Base-by-base conservation (phyloP, 129 eudicot genomes). In the Flaveria bidentis region DNA sequence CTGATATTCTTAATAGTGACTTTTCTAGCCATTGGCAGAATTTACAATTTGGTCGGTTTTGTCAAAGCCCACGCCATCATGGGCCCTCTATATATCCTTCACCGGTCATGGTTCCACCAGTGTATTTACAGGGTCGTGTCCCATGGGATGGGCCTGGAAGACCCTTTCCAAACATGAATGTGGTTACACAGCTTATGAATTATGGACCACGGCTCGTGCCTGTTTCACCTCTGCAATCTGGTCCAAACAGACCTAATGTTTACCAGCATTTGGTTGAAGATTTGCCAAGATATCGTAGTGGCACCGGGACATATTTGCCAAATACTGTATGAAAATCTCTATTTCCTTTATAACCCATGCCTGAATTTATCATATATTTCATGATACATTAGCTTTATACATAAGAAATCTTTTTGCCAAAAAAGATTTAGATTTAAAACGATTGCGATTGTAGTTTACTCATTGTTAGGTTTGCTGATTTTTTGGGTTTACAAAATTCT, bases 251-350 rank as follows among this genome's bases (percentile, higher is more conserved):
- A 82, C 96, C 89, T 53, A 84, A 79, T 62, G 86, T 86, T 52
- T 94, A 87, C 80, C 99, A 85, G 74, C 89, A 57, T 55, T 84
- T 84, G 76, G 92, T 64, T 55, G 99, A 94, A 83, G 99, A 91
- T 55, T 36, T 86, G 75, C 99, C 96, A 4, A 89, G 93, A 87
- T 83, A 88, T 62, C 97, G 97, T 10, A 87, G 92, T 64, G 99
- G 99, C 67, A 94, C 99, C 0, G 99, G 99, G 60, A 94, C 99
- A 5, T 94, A 94, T 76, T 82, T 94, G 63, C 99, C 99, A 17
- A 89, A 84, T 76, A 96, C 92, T 66, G 99, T 94, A 89, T 87
- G 36, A 30, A 30, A 30, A 30, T 30, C 36, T 30, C 36, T 67
- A 2, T 78, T 26, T 1, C 6, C 36, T 51, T 41, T 64, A 18